Base-by-base conservation (phyloP, 169 alveolate genomes). In the Cryptosporidium bovis region DNA sequence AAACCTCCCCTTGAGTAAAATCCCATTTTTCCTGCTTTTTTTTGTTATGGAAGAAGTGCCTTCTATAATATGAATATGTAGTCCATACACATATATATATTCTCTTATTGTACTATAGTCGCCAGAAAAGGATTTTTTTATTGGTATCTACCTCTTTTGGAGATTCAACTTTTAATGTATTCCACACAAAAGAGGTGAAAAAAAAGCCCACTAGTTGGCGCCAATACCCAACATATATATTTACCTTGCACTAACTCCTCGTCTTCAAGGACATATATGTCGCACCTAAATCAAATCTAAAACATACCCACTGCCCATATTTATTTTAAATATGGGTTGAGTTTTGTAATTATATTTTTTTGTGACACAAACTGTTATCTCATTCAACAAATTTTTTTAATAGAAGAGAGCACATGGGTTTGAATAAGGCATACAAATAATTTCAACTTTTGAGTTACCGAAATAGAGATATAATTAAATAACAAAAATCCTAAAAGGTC, bases 201-300 rank as follows among this genome's bases (percentile, higher is more conserved):
- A 24, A 20, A 69, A 27, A 64, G 67, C 83, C 83, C 83, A 69
- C 83, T 69, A 13, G 24, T 69, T 56, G 83, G 83, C 83, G 83
- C 83, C 83, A 27, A 69, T 40, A 40, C 48, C 68, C 31, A 50
- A 20, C 27, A 34, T 48, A 36, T 51, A 51, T 13, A 53, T 34
- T 31, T 69, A 31, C 56, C 66, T 20, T 29, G 36, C 53, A 69
- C 51, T 51, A 53, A 40, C 36, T 69, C 83, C 83, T 69, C 83
- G 83, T 69, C 83, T 69, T 69, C 83, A 69, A 64, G 56, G 83
- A 69, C 83, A 69, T 69, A 69, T 69, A 55, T 69, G 83, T 69
- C 83, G 83, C 83, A 69, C 67, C 44, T 31, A 51, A 69, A 40
- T 40, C 10, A 6, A 40, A 40, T 40, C 10, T 6, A 3, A 40